phyloP scores from a whole-genome alignment of 2,329 filamentous ascomycete genomes.

The Aspergillus luchuensis region DNA sequence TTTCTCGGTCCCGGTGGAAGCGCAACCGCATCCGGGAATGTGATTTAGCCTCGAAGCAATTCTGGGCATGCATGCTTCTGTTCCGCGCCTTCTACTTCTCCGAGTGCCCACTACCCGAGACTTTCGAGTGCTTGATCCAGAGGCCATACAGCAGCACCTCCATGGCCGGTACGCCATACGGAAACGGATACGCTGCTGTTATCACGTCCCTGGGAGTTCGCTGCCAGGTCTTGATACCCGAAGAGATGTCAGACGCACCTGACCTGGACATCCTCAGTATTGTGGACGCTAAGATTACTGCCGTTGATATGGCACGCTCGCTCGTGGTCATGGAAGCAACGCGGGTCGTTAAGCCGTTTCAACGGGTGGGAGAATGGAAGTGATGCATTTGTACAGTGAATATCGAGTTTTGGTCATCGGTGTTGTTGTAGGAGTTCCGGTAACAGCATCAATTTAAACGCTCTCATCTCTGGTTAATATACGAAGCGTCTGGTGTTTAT shows the following conservation, averaged over 20 bases:
- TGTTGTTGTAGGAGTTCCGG: neutral
- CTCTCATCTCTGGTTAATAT: too few relatives aligned
- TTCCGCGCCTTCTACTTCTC: conserved; percentile 61
- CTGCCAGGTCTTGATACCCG: conserved; percentile 32
- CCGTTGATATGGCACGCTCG: conserved; percentile 35
- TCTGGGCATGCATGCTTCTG: conserved; percentile 58
- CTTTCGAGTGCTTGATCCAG: conserved; percentile 44
- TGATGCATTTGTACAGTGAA: conserved; percentile 2
- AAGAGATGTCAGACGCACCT: conserved; percentile 22
- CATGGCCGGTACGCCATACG: conserved; percentile 24
- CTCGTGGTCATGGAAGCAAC: conserved; percentile 39
- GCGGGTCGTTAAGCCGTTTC: conserved; percentile 33
- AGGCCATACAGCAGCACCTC: conserved; percentile 26
- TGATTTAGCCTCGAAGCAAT: conserved; percentile 37
- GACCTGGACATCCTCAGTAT: conserved; percentile 33
- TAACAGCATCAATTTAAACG: neutral
- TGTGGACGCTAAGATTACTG: conserved; percentile 38
- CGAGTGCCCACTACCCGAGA: conserved; percentile 54
- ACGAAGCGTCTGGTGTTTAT: too few relatives aligned
- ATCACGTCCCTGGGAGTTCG: conserved; percentile 36
- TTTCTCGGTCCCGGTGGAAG: conserved; percentile 47
- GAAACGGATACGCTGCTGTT: conserved; percentile 28
- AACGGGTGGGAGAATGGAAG: conserved; percentile 37
- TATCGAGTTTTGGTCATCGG: neutral
- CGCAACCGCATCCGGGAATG: conserved; percentile 46